phyloP scores from a whole-genome alignment of 495 filamentous ascomycete genomes.

The Aspergillus cristatus region DNA sequence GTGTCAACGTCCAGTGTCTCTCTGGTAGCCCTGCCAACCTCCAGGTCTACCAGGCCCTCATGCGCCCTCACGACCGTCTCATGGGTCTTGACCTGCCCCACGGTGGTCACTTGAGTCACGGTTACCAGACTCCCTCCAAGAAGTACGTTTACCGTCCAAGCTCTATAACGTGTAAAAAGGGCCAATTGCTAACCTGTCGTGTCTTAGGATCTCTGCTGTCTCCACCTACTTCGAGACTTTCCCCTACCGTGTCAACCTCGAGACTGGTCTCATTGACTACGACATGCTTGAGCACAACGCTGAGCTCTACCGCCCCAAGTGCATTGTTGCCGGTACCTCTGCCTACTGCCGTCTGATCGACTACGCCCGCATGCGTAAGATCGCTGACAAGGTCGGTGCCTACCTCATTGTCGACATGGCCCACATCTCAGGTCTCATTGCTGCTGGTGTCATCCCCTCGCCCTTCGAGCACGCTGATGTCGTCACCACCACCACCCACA shows the following conservation, averaged over 20 bases:
- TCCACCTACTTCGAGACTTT: conserved; percentile 94
- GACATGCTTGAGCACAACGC: conserved; percentile 86
- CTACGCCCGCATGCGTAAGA: conserved; percentile 93
- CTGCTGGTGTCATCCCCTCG: conserved; percentile 86
- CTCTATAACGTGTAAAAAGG: neutral
- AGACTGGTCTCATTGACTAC: conserved; percentile 97
- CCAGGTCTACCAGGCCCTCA: conserved; percentile 98
- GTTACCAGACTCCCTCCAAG: conserved; percentile 86
- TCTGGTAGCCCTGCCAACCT: conserved; percentile 87
- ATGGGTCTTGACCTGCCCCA: conserved; percentile 98
- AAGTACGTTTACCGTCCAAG: conserved; percentile 58
- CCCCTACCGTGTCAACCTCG: conserved; percentile 82
- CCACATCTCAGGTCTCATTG: conserved; percentile 94
- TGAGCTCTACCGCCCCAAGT: conserved; percentile 89
- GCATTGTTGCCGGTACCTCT: conserved; percentile 92
- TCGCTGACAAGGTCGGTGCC: conserved; percentile 85
- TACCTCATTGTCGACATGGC: conserved; percentile 98
- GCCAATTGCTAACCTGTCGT: conserved; percentile 7
- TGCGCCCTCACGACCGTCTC: conserved; percentile 89
- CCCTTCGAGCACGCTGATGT: conserved; percentile 94
- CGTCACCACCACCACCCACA: conserved; percentile 98
- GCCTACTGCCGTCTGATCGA: conserved; percentile 98
- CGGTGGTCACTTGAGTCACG: conserved; percentile 95
- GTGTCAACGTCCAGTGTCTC: conserved; percentile 96
- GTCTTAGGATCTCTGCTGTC: conserved; percentile 71